phyloP scores from a whole-genome alignment of 805 yeast species.

The Candida oleophila region DNA sequence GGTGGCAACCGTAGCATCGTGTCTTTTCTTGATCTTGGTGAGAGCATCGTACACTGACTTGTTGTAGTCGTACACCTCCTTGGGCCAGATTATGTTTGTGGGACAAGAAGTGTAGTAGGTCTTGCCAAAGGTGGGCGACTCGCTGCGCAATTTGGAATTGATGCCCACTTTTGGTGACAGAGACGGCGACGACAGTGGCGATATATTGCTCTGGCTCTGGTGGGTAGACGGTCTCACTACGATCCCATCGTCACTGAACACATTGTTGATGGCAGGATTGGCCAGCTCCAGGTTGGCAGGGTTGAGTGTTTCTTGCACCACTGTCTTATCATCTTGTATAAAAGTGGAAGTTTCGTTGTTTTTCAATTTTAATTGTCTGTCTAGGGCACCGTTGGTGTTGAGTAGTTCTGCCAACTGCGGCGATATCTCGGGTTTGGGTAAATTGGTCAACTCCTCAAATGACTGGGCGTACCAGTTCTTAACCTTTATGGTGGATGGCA shows the following conservation, averaged over 20 bases:
- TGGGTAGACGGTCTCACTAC: slow-evolving; percentile 27
- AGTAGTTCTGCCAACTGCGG: slow-evolving; percentile 40
- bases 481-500: slow-evolving; percentile 75
- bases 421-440: slow-evolving; percentile 57
- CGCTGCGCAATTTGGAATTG: slow-evolving; percentile 11
- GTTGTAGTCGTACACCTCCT: slow-evolving; percentile 72
- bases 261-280: slow-evolving; percentile 39
- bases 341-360: neutral
- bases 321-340: slow-evolving; percentile 7
- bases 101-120: slow-evolving; percentile 55
- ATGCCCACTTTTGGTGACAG: slow-evolving; percentile 9
- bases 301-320: slow-evolving; percentile 16
- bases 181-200: slow-evolving; percentile 12
- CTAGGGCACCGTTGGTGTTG: slow-evolving; percentile 11
- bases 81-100: slow-evolving; percentile 61
- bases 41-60: slow-evolving; percentile 63
- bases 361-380: neutral
- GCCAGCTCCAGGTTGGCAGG: slow-evolving; percentile 27
- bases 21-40: slow-evolving; percentile 73
- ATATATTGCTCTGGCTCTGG: neutral
- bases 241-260: slow-evolving; percentile 54
- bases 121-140: slow-evolving; percentile 43
- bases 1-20: slow-evolving; percentile 90
- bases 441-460: slow-evolving; percentile 73
- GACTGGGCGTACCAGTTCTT: slow-evolving; percentile 90